phyloP scores from a whole-genome alignment of 345 rosid genomes.

The Clausena lansium region DNA sequence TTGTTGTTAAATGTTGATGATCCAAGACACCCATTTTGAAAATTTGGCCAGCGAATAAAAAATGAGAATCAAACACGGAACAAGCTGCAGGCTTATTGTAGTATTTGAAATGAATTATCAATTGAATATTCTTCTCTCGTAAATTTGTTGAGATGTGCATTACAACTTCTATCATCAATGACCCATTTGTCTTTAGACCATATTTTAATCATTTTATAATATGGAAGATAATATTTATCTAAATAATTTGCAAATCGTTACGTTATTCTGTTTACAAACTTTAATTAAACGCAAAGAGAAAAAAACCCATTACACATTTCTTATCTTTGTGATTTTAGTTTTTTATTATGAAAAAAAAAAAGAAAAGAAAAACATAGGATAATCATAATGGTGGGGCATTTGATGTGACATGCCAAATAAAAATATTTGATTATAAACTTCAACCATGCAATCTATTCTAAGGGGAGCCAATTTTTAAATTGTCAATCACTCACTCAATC shows the following conservation, averaged over 20 bases:
- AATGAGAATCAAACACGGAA: background rate
- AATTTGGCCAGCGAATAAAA: background rate
- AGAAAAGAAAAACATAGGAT: background rate
- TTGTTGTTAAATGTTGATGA: background rate
- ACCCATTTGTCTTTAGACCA: background rate
- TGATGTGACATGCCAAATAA: background rate
- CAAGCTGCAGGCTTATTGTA: background rate
- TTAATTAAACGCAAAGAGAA: no score
- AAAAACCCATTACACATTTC: background rate
- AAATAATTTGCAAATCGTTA: no score
- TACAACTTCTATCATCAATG: background rate
- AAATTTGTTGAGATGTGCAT: background rate
- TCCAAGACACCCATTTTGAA: background rate
- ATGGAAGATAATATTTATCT: background rate
- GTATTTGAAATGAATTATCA: background rate
- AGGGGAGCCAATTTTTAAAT: conserved; percentile 5
- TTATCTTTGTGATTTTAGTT: background rate
- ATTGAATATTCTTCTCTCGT: background rate
- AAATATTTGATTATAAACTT: background rate
- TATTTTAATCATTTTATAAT: background rate
- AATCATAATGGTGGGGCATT: background rate
- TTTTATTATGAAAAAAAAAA: background rate
- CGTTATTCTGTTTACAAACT: no score
- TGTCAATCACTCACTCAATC: background rate
- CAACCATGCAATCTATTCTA: background rate